phyloP scores from a whole-genome alignment of 306 rosid genomes.

The Acacia crassicarpa region DNA sequence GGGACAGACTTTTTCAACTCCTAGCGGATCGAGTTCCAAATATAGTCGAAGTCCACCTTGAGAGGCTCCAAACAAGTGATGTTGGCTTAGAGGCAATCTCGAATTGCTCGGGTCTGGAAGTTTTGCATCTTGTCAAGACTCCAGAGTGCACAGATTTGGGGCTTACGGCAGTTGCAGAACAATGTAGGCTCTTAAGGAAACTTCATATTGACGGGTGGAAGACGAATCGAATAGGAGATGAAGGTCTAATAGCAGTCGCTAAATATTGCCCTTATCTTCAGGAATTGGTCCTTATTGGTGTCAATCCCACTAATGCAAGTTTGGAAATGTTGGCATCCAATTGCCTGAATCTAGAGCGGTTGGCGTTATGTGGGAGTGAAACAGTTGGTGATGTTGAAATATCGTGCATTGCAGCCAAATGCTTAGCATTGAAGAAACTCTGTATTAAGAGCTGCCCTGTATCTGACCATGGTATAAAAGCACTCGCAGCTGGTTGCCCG shows the following conservation, averaged over 20 bases:
- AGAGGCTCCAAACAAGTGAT: constrained; percentile 85
- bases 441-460: constrained; percentile 95
- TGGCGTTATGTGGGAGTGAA: constrained; percentile 71
- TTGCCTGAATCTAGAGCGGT: constrained; percentile 59
- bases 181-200: constrained; percentile 82
- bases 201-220: constrained; percentile 98
- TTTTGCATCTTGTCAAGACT: constrained; percentile 88
- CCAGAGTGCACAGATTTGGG: constrained; percentile 88
- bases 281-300: constrained; percentile 65
- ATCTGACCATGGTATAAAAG: constrained; percentile 79
- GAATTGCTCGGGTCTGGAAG: constrained; percentile 67
- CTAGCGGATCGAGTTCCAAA: constrained; percentile 43
- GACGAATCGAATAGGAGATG: constrained; percentile 83
- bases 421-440: constrained; percentile 85
- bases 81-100: constrained; percentile 72
- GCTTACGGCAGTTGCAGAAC: constrained; percentile 63
- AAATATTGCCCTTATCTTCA: constrained; percentile 72
- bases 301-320: constrained; percentile 59
- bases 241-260: constrained; percentile 76
- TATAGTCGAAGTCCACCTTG: constrained; percentile 80
- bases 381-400: constrained; percentile 92
- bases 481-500: constrained; percentile 85
- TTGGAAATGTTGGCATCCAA: constrained; percentile 55
- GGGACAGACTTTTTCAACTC: constrained; percentile 72
- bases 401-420: constrained; percentile 83